Percentiles rank a stretch among this genome's conserved stretches.
Conservation (phyloP, 1,139 yeast species). For the Saccharomycopsis hybrid region DNA sequence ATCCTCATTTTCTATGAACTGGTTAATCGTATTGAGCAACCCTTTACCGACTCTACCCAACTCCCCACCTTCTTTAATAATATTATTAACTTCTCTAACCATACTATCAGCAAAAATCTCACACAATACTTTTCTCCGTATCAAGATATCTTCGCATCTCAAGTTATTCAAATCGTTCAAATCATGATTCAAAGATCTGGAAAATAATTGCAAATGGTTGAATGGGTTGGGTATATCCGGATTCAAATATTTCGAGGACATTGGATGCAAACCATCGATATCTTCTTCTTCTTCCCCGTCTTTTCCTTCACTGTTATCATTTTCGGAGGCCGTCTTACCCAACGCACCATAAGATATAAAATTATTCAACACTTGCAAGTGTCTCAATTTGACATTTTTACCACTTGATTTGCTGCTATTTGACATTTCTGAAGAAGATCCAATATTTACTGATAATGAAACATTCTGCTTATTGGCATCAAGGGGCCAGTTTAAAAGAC, state of each 20-base stretch:
- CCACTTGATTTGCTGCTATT: conserved; percentile 24
- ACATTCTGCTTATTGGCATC: conserved; percentile 38
- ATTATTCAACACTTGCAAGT: conserved; percentile 38
- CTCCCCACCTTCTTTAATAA: conserved; percentile 71
- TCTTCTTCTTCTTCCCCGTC: conserved; percentile 16
- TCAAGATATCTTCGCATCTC: conserved; percentile 52
- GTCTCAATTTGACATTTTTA: conserved; percentile 37
- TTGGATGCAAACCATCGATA: conserved; percentile 33
- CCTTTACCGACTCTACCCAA: conserved; percentile 52
- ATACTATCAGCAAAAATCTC: conserved; percentile 49
- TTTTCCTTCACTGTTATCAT: conserved; percentile 8
- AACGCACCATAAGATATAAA: conserved; percentile 40
- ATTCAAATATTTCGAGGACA: conserved; percentile 41
- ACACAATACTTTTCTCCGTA: conserved; percentile 50
- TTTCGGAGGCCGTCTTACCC: conserved; percentile 18
- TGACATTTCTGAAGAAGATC: conserved; percentile 21
- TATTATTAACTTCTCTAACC: conserved; percentile 42
- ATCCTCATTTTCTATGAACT: conserved; percentile 23
- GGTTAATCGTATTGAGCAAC: conserved; percentile 22
- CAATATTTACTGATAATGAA: conserved; percentile 37
- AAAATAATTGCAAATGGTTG: conserved; percentile 15
- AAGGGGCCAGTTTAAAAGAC: conserved; percentile 54
- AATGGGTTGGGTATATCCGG: conserved; percentile 20
- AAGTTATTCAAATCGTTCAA: conserved; percentile 27
- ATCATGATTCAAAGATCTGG: not conserved